Conservation (phyloP, 1,139 yeast species). For the Suhomyces yuchorum region DNA sequence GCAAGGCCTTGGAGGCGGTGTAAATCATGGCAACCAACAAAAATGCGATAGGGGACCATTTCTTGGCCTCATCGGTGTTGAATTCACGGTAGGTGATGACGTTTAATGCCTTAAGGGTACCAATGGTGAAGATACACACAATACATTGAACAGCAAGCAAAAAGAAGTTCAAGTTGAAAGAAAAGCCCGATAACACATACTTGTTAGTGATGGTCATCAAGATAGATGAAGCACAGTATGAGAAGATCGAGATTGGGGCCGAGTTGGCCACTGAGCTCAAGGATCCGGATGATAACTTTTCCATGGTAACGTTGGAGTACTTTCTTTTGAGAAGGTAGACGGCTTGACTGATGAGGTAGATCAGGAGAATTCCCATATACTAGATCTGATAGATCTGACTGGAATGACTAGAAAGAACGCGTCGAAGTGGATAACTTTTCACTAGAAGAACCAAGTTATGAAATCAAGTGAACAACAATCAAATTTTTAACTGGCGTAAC, state of each 20-base stretch:
- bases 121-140: constrained; percentile 78
- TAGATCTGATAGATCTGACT: constrained; percentile 6
- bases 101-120: constrained; percentile 68
- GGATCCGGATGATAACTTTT: constrained; percentile 32
- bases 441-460: not conserved
- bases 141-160: constrained; percentile 78
- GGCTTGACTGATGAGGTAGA: constrained; percentile 41
- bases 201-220: constrained; percentile 98
- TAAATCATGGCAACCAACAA: constrained; percentile 91
- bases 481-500: constrained; percentile 10
- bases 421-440: constrained; percentile 1
- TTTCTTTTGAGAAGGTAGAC: constrained; percentile 35
- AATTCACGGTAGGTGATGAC: constrained; percentile 84
- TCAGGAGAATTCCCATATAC: constrained; percentile 48
- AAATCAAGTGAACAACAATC: constrained; percentile 12
- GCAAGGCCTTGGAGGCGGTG: constrained; percentile 94
- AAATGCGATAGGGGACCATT: constrained; percentile 92
- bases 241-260: constrained; percentile 80
- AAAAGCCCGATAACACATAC: constrained; percentile 79
- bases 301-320: constrained; percentile 29
- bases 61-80: constrained; percentile 85
- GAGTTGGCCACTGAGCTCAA: constrained; percentile 62
- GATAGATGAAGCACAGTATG: constrained; percentile 91
- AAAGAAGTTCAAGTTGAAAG: constrained; percentile 89
- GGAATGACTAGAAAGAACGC: not conserved